Conservation (phyloP, 352 stramenopile species). For the Globisporangium parvum region DNA sequence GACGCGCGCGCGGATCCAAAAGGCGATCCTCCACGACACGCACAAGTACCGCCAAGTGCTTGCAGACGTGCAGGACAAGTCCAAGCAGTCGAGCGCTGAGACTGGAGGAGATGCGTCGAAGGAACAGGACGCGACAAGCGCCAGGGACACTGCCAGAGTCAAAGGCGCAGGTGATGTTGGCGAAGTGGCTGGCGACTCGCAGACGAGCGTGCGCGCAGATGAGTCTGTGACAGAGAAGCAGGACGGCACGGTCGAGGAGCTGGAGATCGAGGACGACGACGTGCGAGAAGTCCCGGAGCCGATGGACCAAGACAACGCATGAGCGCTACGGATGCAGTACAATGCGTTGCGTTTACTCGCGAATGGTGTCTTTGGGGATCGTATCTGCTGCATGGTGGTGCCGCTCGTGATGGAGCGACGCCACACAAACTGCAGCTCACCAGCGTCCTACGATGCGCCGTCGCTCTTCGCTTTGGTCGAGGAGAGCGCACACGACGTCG, state of each 20-base stretch:
- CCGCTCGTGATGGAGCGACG: too few species aligned
- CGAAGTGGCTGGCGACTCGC: too few species aligned
- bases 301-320: not conserved
- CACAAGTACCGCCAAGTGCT: constrained; percentile 19
- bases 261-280: not conserved
- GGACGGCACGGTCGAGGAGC: not conserved
- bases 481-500: too few species aligned
- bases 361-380: not conserved
- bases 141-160: not conserved
- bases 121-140: not conserved
- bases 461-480: too few species aligned
- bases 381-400: not conserved
- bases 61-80: constrained; percentile 11
- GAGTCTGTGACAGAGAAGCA: too few species aligned
- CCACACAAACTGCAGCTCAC: too few species aligned
- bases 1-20: constrained; percentile 25
- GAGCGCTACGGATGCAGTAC: too few species aligned
- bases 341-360: too few species aligned
- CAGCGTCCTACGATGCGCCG: too few species aligned
- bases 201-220: too few species aligned
- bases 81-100: not conserved
- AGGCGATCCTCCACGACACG: constrained; percentile 28
- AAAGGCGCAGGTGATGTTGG: too few species aligned
- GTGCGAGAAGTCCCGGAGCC: not conserved
- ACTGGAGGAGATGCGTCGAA: not conserved